These are phyloP conservation scores for Panicum virgatum DNA, from an alignment of 202 grass and related monocot genomes.

Conservation along the genomic window DNA sequence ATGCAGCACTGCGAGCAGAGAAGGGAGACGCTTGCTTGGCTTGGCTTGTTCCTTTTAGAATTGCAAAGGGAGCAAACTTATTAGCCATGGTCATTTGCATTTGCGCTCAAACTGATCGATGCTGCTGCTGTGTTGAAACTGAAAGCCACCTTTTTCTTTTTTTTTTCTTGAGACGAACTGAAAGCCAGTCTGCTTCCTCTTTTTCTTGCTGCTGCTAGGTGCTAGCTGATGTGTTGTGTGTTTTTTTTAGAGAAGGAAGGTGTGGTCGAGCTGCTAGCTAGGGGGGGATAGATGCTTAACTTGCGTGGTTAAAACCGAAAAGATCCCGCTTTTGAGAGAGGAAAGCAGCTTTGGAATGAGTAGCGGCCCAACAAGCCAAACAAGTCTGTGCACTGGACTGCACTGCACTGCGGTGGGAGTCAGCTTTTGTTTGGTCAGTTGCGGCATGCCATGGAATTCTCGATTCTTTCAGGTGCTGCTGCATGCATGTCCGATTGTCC, in stretches of 20 bases:
- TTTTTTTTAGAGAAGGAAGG: background rate
- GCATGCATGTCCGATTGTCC: background rate
- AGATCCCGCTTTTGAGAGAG: background rate
- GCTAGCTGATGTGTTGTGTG: background rate
- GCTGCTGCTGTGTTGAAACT: background rate
- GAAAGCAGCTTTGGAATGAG: background rate
- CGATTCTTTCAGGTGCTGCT: background rate
- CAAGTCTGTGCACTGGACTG: background rate
- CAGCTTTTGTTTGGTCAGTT: slow-evolving; percentile 20
- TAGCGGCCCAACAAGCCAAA: too few species aligned
- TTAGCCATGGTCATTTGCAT: background rate
- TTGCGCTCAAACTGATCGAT: background rate
- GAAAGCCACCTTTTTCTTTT: too few species aligned
- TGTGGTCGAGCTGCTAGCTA: background rate
- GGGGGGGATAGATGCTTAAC: background rate
- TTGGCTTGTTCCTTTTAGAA: background rate
- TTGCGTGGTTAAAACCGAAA: background rate
- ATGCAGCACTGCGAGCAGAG: too few species aligned
- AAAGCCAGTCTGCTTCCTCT: background rate
- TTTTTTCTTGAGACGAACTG: too few species aligned
- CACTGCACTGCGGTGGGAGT: background rate
- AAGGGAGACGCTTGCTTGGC: too few species aligned
- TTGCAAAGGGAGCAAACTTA: background rate
- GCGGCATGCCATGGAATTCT: too few species aligned
- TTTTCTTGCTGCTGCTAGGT: background rate